Conservation (phyloP, 192 early-diverging fungal genomes). For the Rhizoclosmatium sp. region DNA sequence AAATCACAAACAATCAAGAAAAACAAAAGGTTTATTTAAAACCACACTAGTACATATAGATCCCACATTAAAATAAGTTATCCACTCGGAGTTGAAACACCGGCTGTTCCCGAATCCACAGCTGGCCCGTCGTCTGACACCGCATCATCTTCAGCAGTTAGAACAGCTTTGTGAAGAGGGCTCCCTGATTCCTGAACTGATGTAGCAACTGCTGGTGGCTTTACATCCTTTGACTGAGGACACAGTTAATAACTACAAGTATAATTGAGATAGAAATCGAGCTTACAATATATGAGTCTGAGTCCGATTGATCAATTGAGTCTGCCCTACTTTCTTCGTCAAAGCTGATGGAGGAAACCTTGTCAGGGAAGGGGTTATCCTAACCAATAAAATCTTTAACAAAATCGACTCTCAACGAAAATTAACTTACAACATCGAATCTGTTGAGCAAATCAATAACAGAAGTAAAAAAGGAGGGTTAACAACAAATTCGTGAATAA, state of each 20-base stretch:
- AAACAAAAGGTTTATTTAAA: too few species aligned
- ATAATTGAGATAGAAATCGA: not conserved
- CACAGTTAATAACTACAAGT: not conserved
- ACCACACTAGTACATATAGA: too few species aligned
- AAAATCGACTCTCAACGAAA: not conserved
- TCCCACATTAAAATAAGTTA: not conserved
- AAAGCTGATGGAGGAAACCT: slow-evolving; percentile 46
- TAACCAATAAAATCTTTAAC: not conserved
- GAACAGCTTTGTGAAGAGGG: slow-evolving; percentile 25
- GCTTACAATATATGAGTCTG: slow-evolving; percentile 2
- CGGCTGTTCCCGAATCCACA: slow-evolving; percentile 30
- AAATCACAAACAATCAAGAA: too few species aligned
- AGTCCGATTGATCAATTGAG: slow-evolving; percentile 18
- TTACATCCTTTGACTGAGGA: not conserved
- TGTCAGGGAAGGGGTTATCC: slow-evolving; percentile 50
- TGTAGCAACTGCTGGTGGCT: not conserved
- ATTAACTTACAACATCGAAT: slow-evolving; percentile 19
- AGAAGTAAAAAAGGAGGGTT: not conserved
- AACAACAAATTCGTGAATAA: not conserved
- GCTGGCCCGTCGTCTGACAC: not conserved
- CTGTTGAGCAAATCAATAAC: not conserved
- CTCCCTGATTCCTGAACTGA: not conserved
- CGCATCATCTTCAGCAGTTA: slow-evolving; percentile 18
- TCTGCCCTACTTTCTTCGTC: slow-evolving; percentile 31
- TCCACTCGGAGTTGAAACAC: slow-evolving; percentile 16